These are phyloP conservation scores for Phoma sp. DNA, from an alignment of 2,329 filamentous ascomycete species.

Conservation along the genomic window DNA sequence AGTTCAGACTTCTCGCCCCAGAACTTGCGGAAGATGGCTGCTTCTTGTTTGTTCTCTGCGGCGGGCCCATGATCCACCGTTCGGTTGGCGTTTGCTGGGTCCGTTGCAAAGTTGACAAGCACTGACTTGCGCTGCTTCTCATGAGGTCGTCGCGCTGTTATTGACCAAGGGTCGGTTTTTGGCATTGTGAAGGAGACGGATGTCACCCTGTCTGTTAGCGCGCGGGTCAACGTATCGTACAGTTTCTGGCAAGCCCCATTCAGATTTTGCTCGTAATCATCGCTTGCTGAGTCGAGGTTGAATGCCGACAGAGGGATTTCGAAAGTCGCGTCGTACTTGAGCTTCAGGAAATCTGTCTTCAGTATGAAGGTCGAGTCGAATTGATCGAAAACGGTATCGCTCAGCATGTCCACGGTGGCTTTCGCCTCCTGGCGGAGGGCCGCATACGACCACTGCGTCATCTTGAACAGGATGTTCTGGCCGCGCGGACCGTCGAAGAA, in stretches of 20 bases:
- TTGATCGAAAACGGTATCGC: conserved; percentile 74
- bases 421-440: conserved; percentile 76
- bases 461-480: conserved; percentile 88
- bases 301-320: conserved; percentile 46
- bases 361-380: conserved; percentile 86
- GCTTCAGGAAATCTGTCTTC: conserved; percentile 57
- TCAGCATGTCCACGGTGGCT: conserved; percentile 75
- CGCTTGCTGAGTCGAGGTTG: conserved; percentile 28
- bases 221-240: conserved; percentile 69
- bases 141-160: conserved; percentile 35
- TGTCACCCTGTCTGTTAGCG: conserved; percentile 75
- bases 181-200: conserved; percentile 59
- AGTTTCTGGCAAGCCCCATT: conserved; percentile 60
- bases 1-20: conserved; percentile 96
- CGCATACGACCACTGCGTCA: conserved; percentile 82
- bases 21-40: conserved; percentile 82
- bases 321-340: conserved; percentile 62
- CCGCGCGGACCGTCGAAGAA: conserved; percentile 77
- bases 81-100: conserved; percentile 73
- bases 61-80: conserved; percentile 86
- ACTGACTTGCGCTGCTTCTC: conserved; percentile 51
- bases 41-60: conserved; percentile 83
- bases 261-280: conserved; percentile 33
- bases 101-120: conserved; percentile 71
- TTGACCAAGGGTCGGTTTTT: conserved; percentile 42